Evolutionary conservation across 2,329 filamentous ascomycete species (phyloP).

Genomic region (Pestalotiopsis sp.): DNA sequence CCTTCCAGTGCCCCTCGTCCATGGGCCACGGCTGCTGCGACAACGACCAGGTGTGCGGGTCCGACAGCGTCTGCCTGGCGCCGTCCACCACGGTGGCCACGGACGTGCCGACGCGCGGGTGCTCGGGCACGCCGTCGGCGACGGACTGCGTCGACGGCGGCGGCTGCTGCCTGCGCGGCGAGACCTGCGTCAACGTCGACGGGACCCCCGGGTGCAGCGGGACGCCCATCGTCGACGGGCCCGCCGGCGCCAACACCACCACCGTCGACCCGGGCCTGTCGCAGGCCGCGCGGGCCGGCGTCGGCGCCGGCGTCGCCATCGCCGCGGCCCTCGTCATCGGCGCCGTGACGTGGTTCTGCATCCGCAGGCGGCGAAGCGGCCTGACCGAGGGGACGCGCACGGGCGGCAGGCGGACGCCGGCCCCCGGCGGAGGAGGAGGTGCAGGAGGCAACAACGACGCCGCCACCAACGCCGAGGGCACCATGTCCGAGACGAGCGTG

Average conservation of each 20-base stretch:
- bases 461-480: not conserved
- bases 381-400: constrained; percentile 19
- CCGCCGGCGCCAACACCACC: constrained; percentile 35
- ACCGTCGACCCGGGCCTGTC: constrained; percentile 38
- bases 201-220: constrained; percentile 39
- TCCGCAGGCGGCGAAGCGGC: constrained; percentile 38
- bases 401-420: constrained; percentile 1
- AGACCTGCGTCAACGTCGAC: constrained; percentile 28
- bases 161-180: constrained; percentile 1
- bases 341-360: constrained; percentile 48
- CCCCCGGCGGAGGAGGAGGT: not conserved
- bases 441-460: not conserved
- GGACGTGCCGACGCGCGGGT: constrained; percentile 8
- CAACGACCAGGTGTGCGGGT: constrained; percentile 40
- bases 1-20: constrained; percentile 44
- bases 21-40: constrained; percentile 55
- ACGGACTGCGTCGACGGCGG: not conserved
- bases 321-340: constrained; percentile 45
- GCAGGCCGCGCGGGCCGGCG: constrained; percentile 56
- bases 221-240: constrained; percentile 31
- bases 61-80: not conserved
- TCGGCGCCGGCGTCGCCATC: constrained; percentile 55
- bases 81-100: not conserved
- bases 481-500: constrained; percentile 17
- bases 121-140: not conserved